Percentiles rank a stretch among this genome's conserved stretches.
Evolutionary conservation across 805 yeast species (phyloP).

Genomic region (Saccharomycopsis capsularis): DNA sequence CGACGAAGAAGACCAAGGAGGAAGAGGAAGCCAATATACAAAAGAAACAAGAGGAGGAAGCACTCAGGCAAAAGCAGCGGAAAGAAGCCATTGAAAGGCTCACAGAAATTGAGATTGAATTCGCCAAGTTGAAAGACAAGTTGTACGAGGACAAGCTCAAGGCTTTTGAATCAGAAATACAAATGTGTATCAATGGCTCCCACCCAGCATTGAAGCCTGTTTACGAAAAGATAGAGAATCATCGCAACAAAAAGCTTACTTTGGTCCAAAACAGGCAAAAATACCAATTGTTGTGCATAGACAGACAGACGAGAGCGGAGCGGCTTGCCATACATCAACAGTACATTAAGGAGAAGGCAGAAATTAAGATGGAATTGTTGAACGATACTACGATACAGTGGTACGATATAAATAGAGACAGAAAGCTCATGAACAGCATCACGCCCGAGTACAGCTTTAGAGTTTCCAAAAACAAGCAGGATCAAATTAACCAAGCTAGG

Average conservation of each 20-base stretch:
- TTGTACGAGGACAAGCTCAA: constrained; percentile 77
- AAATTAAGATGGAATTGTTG: constrained; percentile 57
- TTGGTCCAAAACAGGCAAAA: constrained; percentile 44
- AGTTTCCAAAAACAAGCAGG: constrained; percentile 36
- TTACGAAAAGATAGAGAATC: constrained; percentile 61
- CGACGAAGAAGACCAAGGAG: constrained; percentile 15
- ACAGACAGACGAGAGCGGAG: constrained; percentile 71
- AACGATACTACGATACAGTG: constrained; percentile 73
- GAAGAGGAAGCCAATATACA: constrained; percentile 25
- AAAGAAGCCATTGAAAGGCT: constrained; percentile 64
- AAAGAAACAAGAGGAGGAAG: constrained; percentile 24
- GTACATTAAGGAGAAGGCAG: constrained; percentile 59
- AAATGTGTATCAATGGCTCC: constrained; percentile 78
- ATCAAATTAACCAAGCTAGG: constrained; percentile 60
- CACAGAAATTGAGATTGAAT: constrained; percentile 74
- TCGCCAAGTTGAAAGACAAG: constrained; percentile 79
- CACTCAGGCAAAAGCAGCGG: constrained; percentile 37
- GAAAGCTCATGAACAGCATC: constrained; percentile 69
- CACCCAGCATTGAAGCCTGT: constrained; percentile 84
- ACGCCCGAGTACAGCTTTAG: constrained; percentile 39
- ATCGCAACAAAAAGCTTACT: constrained; percentile 62
- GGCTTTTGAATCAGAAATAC: constrained; percentile 73
- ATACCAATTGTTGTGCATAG: constrained; percentile 70
- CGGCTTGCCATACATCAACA: constrained; percentile 82
- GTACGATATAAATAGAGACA: constrained; percentile 87